Evolutionary conservation across 2,329 filamentous ascomycete species (phyloP).

Genomic region (Aspergillus terreus): DNA sequence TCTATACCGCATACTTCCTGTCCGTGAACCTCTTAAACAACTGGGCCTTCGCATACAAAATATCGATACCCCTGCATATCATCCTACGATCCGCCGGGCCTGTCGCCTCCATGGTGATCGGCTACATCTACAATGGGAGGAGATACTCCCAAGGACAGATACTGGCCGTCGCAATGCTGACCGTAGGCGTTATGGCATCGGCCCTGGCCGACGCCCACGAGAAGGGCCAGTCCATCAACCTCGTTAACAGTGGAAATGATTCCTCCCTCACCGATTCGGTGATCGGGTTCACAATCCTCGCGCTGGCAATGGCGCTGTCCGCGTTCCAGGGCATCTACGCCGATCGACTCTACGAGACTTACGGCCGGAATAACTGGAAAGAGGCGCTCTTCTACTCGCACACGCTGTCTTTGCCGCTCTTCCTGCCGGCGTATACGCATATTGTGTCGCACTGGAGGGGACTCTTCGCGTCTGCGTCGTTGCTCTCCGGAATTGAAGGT

Average conservation of each 20-base stretch:
- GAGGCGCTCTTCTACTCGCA: conserved; percentile 96
- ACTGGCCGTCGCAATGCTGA: conserved; percentile 76
- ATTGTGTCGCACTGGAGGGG: conserved; percentile 34
- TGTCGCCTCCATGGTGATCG: conserved; percentile 92
- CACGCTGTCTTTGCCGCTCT: conserved; percentile 44
- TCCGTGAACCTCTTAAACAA: conserved; percentile 95
- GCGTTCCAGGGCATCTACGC: conserved; percentile 95
- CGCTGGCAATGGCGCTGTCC: conserved; percentile 82
- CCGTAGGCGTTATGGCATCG: conserved; percentile 78
- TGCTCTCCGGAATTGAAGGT: conserved; percentile 22
- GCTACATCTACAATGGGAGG: conserved; percentile 74
- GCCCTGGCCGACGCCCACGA: conserved; percentile 84
- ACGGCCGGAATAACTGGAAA: conserved; percentile 80
- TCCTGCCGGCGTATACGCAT: conserved; percentile 35
- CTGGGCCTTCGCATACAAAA: conserved; percentile 94
- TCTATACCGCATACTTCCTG: conserved; percentile 89
- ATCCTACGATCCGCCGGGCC: conserved; percentile 93
- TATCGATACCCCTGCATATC: conserved; percentile 94
- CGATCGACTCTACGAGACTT: conserved; percentile 79
- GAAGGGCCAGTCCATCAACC: conserved; percentile 55
- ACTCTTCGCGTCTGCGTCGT: conserved; percentile 31
- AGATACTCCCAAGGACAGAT: conserved; percentile 77
- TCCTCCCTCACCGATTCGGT: conserved; percentile 34
- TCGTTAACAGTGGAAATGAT: conserved; percentile 35
- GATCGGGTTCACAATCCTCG: conserved; percentile 74